Conservation (phyloP, 345 rosid species). For the Melastoma malabathricum region DNA sequence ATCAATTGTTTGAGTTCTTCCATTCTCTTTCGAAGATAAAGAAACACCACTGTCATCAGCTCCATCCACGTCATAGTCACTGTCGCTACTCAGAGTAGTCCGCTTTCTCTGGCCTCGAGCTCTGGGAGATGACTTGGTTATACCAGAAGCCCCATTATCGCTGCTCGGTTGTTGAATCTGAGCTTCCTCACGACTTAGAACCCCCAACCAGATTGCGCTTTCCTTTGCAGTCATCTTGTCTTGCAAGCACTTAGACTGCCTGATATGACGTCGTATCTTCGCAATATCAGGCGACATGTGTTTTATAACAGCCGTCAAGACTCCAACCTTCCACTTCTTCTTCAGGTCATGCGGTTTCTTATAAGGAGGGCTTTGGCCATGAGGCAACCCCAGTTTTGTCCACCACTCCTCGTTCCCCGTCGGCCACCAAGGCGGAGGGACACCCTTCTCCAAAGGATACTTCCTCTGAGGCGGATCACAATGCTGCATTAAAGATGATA, state of each 20-base stretch:
- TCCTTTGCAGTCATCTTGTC: constrained; percentile 99
- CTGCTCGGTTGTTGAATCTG: constrained; percentile 65
- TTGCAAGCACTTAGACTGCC: constrained; percentile 94
- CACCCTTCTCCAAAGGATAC: constrained; percentile 79
- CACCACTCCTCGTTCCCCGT: constrained; percentile 93
- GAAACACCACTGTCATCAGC: constrained; percentile 56
- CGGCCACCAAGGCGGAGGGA: constrained; percentile 99
- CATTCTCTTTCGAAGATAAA: constrained; percentile 66
- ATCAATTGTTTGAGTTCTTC: constrained; percentile 12
- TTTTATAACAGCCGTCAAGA: constrained; percentile 86
- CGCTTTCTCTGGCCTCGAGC: constrained; percentile 30
- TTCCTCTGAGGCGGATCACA: constrained; percentile 98
- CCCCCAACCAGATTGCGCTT: constrained; percentile 96
- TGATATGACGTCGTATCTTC: constrained; percentile 84
- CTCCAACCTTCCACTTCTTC: constrained; percentile 99
- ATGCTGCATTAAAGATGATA: constrained; percentile 97
- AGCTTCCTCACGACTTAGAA: constrained; percentile 76
- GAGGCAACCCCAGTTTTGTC: constrained; percentile 49
- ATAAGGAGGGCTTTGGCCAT: constrained; percentile 71
- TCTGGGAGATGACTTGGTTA: constrained; percentile 52
- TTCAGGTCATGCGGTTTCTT: constrained; percentile 95
- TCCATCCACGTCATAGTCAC: constrained; percentile 84
- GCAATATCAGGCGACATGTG: constrained; percentile 97
- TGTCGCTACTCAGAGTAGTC: constrained; percentile 40
- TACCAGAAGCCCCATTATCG: constrained; percentile 71